Conservation (phyloP, 2,329 filamentous ascomycete genomes). For the Colletotrichum ledebouriae region DNA sequence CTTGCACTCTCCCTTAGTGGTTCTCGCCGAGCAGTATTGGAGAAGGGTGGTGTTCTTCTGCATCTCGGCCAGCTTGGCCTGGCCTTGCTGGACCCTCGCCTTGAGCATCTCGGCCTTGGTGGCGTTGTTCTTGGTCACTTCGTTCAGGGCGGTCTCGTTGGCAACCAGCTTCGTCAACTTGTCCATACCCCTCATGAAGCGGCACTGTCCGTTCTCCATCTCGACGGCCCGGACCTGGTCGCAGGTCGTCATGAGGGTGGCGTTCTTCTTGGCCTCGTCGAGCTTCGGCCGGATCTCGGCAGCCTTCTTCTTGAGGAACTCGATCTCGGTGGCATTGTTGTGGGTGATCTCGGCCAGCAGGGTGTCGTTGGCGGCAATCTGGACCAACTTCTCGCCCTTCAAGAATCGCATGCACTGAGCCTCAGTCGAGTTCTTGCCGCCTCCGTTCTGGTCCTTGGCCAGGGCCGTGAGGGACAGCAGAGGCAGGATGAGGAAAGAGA, state of each 20-base stretch:
- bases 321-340: slow-evolving; percentile 54
- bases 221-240: slow-evolving; percentile 50
- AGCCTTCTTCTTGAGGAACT: slow-evolving; percentile 54
- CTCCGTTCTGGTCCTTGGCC: slow-evolving; percentile 49
- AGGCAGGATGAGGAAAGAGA: slow-evolving; percentile 35
- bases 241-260: slow-evolving; percentile 53
- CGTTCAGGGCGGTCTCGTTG: slow-evolving; percentile 46
- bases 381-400: slow-evolving; percentile 48
- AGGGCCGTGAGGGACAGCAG: slow-evolving; percentile 36
- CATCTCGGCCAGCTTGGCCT: slow-evolving; percentile 39
- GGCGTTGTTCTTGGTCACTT: slow-evolving; percentile 48
- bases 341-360: slow-evolving; percentile 50
- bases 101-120: slow-evolving; percentile 48
- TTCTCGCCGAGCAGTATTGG: slow-evolving; percentile 32
- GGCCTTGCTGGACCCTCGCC: slow-evolving; percentile 43
- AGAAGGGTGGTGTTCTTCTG: slow-evolving; percentile 36
- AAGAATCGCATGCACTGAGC: slow-evolving; percentile 51
- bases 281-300: slow-evolving; percentile 48
- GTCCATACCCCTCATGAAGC: slow-evolving; percentile 48
- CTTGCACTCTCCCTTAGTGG: slow-evolving; percentile 36
- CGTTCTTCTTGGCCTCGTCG: slow-evolving; percentile 50
- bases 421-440: slow-evolving; percentile 46
- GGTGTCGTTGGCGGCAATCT: slow-evolving; percentile 54
- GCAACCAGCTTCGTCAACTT: slow-evolving; percentile 45
- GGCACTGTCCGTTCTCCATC: slow-evolving; percentile 48